Base-by-base conservation (phyloP, 176 grass and related monocot genomes). In the Musa acuminata region DNA sequence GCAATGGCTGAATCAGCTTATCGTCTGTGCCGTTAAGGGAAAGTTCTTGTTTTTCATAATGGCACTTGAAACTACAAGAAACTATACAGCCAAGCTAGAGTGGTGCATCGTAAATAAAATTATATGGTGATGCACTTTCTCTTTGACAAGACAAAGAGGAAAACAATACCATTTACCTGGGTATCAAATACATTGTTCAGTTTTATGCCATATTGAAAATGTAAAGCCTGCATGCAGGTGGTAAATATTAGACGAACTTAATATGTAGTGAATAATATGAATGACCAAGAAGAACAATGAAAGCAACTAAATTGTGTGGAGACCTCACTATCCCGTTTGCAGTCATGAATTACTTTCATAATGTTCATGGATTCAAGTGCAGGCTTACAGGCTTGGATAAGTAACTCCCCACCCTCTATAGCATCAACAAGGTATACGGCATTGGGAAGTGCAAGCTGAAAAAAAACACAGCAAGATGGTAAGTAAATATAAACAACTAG, bases 161-260 rank as follows among this genome's bases (percentile, higher is more conserved):
- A 43, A 24, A 57, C 62, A 73, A 64, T 52, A 27, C 27, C 9
- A 13, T 63, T 72, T 93, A 93, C 94, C 94, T 98, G 90, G 62
- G 94, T 93, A 89, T 98, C 94, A 77, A 98, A 75, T 78, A 91
- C 94, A 85, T 93, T 98, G 74, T 89, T 84, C 70, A 98, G 80
- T 90, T 91, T 93, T 69, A 98, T 98, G 77, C 94, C 94, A 76
- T 91, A 93, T 80, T 98, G 94, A 82, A 93, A 98, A 82, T 91
- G 87, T 77, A 98, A 83, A 82, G 94, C 90, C 94, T 98, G 94
- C 80, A 89, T 27, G 77, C 70, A 62, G 16, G 60, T 58, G 75
- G 35, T 21, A 57, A 24, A 71, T 13, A 21, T 58, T 25, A n/a
- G 10, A 57, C 1, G 24, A 65, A 23, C 2, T 64, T 65, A 35